Conservation (phyloP, 148 eudicot genomes). For the Cornus kousa region DNA sequence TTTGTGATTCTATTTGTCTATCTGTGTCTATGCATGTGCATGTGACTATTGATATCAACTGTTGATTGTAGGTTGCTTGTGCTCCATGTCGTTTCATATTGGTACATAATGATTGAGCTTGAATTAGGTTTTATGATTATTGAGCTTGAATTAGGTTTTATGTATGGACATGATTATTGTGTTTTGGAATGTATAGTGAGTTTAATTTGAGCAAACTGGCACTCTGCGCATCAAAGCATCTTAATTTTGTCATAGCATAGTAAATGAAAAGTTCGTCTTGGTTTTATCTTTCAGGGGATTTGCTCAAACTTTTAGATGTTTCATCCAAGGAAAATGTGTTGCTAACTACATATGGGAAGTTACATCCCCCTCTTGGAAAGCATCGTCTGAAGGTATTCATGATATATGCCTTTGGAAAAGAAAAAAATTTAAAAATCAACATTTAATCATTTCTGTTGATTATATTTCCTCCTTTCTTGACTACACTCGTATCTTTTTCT, state of each 20-base stretch:
- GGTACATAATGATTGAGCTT: neutral
- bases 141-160: neutral
- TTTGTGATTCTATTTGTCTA: too few species aligned
- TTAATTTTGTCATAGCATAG: neutral
- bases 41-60: neutral
- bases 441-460: neutral
- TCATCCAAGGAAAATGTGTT: slow-evolving; percentile 60
- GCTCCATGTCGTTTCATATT: neutral
- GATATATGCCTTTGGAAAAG: neutral
- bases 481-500: neutral
- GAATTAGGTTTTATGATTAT: neutral
- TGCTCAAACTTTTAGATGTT: slow-evolving; percentile 74
- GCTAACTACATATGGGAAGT: slow-evolving; percentile 82
- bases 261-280: neutral
- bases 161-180: neutral
- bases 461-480: neutral
- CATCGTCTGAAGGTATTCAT: slow-evolving; percentile 81
- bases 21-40: too few species aligned
- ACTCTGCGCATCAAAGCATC: neutral
- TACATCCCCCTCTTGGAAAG: slow-evolving; percentile 97
- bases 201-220: too few species aligned
- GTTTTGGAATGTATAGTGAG: neutral
- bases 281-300: slow-evolving; percentile 47
- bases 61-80: too few species aligned
- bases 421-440: too few species aligned